A percentile compares a stretch with the other conserved stretches of the same genome.
These are phyloP conservation scores for Aspergillus candidus DNA, from an alignment of 2,329 filamentous ascomycete species.

Conservation along the genomic window DNA sequence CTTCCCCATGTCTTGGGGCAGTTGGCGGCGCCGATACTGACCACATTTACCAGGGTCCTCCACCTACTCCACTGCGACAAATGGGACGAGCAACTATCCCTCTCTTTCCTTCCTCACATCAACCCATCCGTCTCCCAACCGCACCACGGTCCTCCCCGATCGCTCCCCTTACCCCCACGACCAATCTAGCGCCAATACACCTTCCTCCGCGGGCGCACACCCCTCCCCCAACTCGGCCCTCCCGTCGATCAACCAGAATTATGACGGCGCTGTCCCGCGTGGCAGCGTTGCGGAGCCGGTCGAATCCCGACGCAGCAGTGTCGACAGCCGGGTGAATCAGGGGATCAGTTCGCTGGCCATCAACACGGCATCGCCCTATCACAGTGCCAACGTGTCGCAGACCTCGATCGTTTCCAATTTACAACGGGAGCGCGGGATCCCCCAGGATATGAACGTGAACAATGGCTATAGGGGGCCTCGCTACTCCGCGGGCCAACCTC, in stretches of 20 bases:
- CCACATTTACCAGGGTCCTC: constrained; percentile 36
- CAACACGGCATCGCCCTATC: constrained; percentile 43
- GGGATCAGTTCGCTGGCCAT: constrained; percentile 44
- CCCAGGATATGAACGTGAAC: constrained; percentile 31
- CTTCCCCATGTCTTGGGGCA: constrained; percentile 7
- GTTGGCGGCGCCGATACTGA: constrained; percentile 18
- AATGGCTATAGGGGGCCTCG: constrained; percentile 35
- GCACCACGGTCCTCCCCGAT: constrained; percentile 33
- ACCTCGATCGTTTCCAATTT: constrained; percentile 40
- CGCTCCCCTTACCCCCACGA: constrained; percentile 39
- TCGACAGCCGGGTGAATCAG: constrained; percentile 46
- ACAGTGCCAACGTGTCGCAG: constrained; percentile 43
- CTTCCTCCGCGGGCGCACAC: constrained; percentile 34
- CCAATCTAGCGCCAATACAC: constrained; percentile 26
- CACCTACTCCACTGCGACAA: constrained; percentile 44
- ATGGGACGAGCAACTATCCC: constrained; percentile 39
- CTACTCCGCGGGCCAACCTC: constrained; percentile 34
- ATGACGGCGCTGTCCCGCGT: constrained; percentile 45
- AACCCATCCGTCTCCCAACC: constrained; percentile 42
- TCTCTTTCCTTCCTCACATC: constrained; percentile 40
- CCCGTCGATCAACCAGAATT: constrained; percentile 55
- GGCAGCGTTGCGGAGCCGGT: constrained; percentile 36
- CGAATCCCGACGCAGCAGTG: constrained; percentile 45
- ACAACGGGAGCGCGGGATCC: constrained; percentile 39
- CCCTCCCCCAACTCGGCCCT: constrained; percentile 41